A percentile compares a stretch with the other conserved stretches of the same genome.
These are phyloP conservation scores for Macrolepiota dolichaula DNA, from an alignment of 768 basidiomycete species.

Conservation along the genomic window DNA sequence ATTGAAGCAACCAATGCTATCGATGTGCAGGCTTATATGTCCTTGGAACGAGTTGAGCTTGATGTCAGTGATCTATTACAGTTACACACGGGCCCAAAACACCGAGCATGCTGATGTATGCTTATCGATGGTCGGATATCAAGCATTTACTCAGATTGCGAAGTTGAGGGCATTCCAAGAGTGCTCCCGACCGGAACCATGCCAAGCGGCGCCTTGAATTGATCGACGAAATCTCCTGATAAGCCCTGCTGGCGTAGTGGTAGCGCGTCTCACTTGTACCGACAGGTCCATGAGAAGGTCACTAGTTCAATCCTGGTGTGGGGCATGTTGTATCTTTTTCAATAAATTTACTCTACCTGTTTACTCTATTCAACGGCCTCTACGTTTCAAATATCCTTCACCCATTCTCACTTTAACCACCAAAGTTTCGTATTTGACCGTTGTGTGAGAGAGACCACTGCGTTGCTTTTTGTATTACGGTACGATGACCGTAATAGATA, in stretches of 20 bases:
- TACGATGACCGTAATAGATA: not conserved
- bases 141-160: not conserved
- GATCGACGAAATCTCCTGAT: not conserved
- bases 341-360: not conserved
- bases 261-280: slow-evolving; percentile 39
- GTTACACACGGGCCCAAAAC: not conserved
- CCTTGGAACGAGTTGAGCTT: not conserved
- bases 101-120: not conserved
- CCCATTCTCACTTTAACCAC: too few relatives aligned
- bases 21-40: not conserved
- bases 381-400: too few relatives aligned
- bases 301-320: slow-evolving; percentile 40
- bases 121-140: not conserved
- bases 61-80: not conserved
- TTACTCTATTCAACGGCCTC: not conserved
- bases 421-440: too few relatives aligned
- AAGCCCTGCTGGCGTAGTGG: slow-evolving; percentile 36
- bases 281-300: slow-evolving; percentile 30
- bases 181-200: too few relatives aligned
- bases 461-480: too few relatives aligned
- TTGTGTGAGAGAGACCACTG: too few relatives aligned
- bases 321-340: slow-evolving; percentile 22
- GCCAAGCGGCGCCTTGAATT: not conserved
- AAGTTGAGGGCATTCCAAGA: not conserved
- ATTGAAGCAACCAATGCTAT: not conserved